Base-by-base conservation (phyloP, 805 yeast species). In the Ogataea methylovora region DNA sequence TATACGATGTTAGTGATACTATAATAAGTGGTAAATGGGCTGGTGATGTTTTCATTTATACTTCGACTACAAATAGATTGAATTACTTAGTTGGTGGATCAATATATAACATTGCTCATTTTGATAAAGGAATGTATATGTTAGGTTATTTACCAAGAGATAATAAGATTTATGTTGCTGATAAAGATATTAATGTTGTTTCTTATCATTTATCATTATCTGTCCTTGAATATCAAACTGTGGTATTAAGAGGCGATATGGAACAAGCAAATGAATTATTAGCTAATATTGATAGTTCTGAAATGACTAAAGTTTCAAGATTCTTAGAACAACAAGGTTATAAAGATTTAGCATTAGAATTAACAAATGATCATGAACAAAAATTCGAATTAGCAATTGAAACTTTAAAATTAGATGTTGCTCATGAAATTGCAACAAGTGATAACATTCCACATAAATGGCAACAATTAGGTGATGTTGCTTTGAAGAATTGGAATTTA, bases 61-160 rank as follows among this genome's bases (percentile, higher is more conserved):
- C 97, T 12, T 86, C 97, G 2, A 52, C 77, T 14, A 70, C 94
- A 17, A 85, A 87, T 63, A 77, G 97, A 59, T 70, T 92, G 53
- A 90, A 88, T 62, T 92, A 92, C 58, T 74, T 87, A 42, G 97
- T 92, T 40, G 98, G 98, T 49, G 94, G 94, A 26, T 84, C 87
- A 52, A 78, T 84, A 17, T 85, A 86, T 58, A 92, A 87, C 54
- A 74, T 92, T 59, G 87, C 90, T 24, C 97, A 92, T 65, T 88
- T 83, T 52, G 95, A 92, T 53, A 84, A 79, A 57, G 76, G 83
- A 38, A 79, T 80, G 73, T 92, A 80, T 57, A 64, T 92, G 40
- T 66, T 90, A 37, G 97, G 97, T 20, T 92, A 92, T 58, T 67
- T 87, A 46, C 84, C 95, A 27, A 76, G 90, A 52, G 97, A 90